These are phyloP conservation scores for Penicillium soppii DNA, from an alignment of 495 filamentous ascomycete genomes.

Conservation along the genomic window DNA sequence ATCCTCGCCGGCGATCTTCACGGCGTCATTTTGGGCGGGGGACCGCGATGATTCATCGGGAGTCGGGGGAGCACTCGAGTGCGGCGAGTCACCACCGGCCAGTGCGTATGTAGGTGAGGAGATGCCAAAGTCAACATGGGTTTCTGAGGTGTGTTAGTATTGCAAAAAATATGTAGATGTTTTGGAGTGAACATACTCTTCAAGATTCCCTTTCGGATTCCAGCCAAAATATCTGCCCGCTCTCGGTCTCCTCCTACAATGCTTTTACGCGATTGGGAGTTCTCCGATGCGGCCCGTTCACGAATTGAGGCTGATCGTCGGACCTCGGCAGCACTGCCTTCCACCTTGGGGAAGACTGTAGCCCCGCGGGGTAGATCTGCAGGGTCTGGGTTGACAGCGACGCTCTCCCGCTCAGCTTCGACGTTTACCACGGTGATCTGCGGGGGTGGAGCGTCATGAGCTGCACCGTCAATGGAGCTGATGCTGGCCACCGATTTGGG, in stretches of 20 bases:
- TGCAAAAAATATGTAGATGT: constrained; percentile 5
- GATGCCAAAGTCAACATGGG: constrained; percentile 60
- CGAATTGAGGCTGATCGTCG: constrained; percentile 31
- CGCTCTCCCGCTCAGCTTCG: constrained; percentile 85
- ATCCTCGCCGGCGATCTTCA: constrained; percentile 77
- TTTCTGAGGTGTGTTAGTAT: constrained; percentile 38
- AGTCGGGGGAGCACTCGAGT: constrained; percentile 79
- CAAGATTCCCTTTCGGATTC: constrained; percentile 89
- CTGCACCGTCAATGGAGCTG: constrained; percentile 60
- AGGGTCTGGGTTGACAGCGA: constrained; percentile 73
- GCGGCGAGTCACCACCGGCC: constrained; percentile 70
- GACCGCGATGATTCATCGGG: constrained; percentile 66
- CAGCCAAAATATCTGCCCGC: constrained; percentile 84
- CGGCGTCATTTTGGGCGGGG: constrained; percentile 61
- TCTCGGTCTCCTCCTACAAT: constrained; percentile 90
- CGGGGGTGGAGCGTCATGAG: constrained; percentile 59
- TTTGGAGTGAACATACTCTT: constrained; percentile 71
- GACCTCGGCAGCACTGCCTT: constrained; percentile 47
- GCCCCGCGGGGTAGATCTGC: constrained; percentile 68
- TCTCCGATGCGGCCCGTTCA: constrained; percentile 57
- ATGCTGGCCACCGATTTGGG: constrained; percentile 88
- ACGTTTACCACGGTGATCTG: constrained; percentile 93
- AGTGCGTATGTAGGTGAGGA: constrained; percentile 64
- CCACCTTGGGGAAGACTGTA: constrained; percentile 86
- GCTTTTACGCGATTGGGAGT: constrained; percentile 68